These are phyloP conservation scores for Sugiyamaella xylanicola DNA, from an alignment of 1,139 yeast genomes.

Conservation along the genomic window DNA sequence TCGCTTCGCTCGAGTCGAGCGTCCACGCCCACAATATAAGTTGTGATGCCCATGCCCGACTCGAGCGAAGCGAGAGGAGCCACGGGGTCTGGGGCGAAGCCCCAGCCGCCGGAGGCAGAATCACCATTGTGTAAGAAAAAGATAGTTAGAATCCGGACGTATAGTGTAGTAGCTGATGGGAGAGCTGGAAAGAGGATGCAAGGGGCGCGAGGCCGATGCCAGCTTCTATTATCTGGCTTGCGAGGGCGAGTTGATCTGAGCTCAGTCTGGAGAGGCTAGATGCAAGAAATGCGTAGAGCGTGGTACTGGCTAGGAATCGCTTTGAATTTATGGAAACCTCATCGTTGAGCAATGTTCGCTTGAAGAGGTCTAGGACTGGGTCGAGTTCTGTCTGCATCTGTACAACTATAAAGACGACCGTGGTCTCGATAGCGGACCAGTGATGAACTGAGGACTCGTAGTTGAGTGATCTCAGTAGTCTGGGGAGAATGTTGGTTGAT, in stretches of 20 bases:
- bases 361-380: not conserved
- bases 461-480: not conserved
- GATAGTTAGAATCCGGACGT: not conserved
- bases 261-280: not conserved
- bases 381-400: not conserved
- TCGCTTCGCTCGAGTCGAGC: not conserved
- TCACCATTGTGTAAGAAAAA: not conserved
- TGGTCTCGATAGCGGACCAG: constrained; percentile 10
- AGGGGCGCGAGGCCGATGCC: not conserved
- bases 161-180: constrained; percentile 4
- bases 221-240: not conserved
- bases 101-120: not conserved
- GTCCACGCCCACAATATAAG: too few species aligned
- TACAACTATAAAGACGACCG: not conserved
- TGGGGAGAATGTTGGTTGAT: constrained; percentile 2
- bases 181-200: constrained; percentile 11
- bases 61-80: constrained; percentile 1
- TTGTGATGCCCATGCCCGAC: not conserved
- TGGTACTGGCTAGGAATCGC: constrained; percentile 9
- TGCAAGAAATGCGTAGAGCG: constrained; percentile 6
- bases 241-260: not conserved
- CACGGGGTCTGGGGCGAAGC: constrained; percentile 1
- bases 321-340: constrained; percentile 1
- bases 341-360: not conserved
- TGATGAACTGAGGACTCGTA: not conserved